These are phyloP conservation scores for Tuctoria greenei DNA, from an alignment of 176 grass and related monocot species.

Conservation along the genomic window DNA sequence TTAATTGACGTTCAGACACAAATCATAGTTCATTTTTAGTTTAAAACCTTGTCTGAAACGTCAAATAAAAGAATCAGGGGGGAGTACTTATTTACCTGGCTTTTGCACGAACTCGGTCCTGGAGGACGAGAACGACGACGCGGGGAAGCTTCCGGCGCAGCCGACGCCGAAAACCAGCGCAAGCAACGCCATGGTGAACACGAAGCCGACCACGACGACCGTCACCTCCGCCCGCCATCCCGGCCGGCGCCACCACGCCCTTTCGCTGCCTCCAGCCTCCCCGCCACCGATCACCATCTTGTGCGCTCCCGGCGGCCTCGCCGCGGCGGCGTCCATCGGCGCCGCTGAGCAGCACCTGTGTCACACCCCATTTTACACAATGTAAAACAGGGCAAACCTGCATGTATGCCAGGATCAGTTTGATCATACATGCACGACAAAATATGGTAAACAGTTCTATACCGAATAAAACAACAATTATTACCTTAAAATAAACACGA, in stretches of 20 bases:
- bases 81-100: too few relatives aligned
- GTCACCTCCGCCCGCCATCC: constrained; percentile 16
- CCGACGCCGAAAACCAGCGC: neutral
- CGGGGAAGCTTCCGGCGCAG: constrained; percentile 8
- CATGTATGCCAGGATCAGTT: too few relatives aligned
- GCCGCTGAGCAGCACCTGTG: neutral
- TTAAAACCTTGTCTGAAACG: too few relatives aligned
- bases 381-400: too few relatives aligned
- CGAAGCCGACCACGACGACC: neutral
- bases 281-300: neutral
- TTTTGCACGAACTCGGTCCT: neutral
- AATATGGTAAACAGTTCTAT: too few relatives aligned
- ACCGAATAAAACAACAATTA: too few relatives aligned
- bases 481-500: too few relatives aligned
- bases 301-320: neutral
- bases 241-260: neutral
- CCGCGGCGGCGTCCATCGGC: neutral
- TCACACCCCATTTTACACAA: too few relatives aligned
- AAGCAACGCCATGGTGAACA: constrained; percentile 18
- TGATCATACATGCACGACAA: too few relatives aligned
- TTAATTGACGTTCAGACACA: too few relatives aligned
- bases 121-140: neutral
- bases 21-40: too few relatives aligned
- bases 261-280: neutral
- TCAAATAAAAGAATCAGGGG: too few relatives aligned